These are phyloP conservation scores for Penicillium sp. DNA, from an alignment of 2,329 filamentous ascomycete species.

Conservation along the genomic window DNA sequence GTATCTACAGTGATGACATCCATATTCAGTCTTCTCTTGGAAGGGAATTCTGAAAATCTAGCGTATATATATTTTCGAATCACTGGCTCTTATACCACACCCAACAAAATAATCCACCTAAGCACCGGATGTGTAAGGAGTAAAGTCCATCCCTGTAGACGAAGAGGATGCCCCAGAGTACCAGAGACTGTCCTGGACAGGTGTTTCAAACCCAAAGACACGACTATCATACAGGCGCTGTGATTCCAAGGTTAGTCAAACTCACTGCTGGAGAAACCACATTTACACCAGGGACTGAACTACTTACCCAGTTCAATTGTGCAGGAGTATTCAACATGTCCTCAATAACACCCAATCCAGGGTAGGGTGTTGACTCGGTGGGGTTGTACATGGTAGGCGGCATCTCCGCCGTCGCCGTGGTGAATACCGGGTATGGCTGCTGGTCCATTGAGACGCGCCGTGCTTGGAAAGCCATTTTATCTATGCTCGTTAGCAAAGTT, in stretches of 20 bases:
- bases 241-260: constrained; percentile 2
- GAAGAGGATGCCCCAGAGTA: neutral
- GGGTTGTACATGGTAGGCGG: constrained; percentile 3
- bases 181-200: constrained; percentile 17
- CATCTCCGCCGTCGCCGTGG: neutral
- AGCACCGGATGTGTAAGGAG: too few relatives aligned
- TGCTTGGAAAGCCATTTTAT: constrained; percentile 3
- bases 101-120: too few relatives aligned
- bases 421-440: constrained; percentile 4
- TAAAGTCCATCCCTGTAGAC: constrained; percentile 7
- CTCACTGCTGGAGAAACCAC: neutral
- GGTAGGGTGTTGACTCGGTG: constrained; percentile 7
- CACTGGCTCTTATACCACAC: too few relatives aligned
- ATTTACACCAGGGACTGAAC: neutral
- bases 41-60: too few relatives aligned
- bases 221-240: constrained; percentile 22
- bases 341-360: constrained; percentile 30
- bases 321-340: constrained; percentile 35
- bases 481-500: constrained; percentile 5
- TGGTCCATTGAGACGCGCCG: constrained; percentile 2
- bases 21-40: too few relatives aligned
- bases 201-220: constrained; percentile 12
- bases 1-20: too few relatives aligned
- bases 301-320: constrained; percentile 36
- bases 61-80: too few relatives aligned